Evolutionary conservation across 371 early-diverging fungal genomes (phyloP).

Genomic region (Caulochytrium protostelioides): DNA sequence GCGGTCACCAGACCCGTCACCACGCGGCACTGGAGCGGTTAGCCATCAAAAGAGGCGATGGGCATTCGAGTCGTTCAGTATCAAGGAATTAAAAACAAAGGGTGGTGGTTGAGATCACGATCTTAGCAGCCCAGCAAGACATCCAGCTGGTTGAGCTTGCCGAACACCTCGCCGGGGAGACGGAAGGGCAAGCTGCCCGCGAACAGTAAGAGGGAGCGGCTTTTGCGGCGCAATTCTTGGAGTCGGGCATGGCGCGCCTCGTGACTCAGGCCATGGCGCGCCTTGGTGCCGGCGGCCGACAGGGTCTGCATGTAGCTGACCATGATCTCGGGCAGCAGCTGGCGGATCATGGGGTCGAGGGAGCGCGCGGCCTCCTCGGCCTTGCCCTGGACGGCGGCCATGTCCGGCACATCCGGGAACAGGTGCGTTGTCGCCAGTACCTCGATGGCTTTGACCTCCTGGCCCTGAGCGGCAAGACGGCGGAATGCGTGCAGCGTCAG

Average conservation of each 20-base stretch:
- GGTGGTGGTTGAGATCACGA: no score
- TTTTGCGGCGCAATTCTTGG: constrained; percentile 12
- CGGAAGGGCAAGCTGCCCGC: constrained; percentile 59
- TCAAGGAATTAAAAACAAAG: no score
- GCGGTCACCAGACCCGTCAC: no score
- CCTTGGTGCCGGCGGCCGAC: constrained; percentile 27
- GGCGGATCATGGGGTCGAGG: constrained; percentile 45
- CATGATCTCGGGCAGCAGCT: constrained; percentile 53
- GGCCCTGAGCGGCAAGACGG: constrained; percentile 20
- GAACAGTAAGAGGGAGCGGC: constrained; percentile 49
- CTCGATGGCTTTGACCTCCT: constrained; percentile 27
- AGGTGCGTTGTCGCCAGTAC: constrained; percentile 26
- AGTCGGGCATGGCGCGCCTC: constrained; percentile 3
- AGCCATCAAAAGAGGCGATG: no score
- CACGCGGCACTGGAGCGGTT: no score
- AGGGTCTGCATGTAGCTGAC: constrained; percentile 46
- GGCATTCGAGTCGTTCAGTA: no score
- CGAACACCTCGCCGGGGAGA: constrained; percentile 55
- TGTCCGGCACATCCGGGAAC: constrained; percentile 38
- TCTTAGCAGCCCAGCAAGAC: constrained; percentile 42
- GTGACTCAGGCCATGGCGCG: no score
- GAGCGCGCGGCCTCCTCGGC: no score
- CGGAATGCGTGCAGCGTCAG: constrained; percentile 34
- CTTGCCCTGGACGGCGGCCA: constrained; percentile 27
- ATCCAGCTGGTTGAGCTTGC: constrained; percentile 48